Percentiles rank a stretch among this genome's conserved stretches.
Conservation (phyloP, 2,329 filamentous ascomycete genomes). For the Diatrype stigma region DNA sequence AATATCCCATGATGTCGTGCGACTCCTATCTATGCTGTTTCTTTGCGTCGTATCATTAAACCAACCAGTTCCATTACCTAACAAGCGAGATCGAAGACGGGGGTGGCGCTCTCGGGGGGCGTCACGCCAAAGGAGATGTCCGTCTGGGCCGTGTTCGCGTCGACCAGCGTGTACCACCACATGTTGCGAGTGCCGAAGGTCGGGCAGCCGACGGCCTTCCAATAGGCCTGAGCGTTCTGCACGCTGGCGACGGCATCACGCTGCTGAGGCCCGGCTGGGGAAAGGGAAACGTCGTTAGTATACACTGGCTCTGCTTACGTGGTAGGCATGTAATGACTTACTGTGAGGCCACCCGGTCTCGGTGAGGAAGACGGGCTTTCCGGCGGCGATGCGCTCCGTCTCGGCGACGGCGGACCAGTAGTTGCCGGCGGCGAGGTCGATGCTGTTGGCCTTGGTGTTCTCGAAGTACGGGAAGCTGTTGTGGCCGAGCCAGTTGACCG, state of each 20-base stretch:
- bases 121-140: constrained; percentile 25
- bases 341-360: constrained; percentile 28
- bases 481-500: constrained; percentile 23
- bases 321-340: constrained; percentile 22
- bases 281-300: constrained; percentile 1
- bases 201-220: constrained; percentile 26
- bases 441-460: constrained; percentile 21
- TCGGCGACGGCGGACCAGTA: constrained; percentile 20
- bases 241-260: constrained; percentile 23
- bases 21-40: not conserved
- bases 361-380: constrained; percentile 26
- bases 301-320: not conserved
- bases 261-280: constrained; percentile 19
- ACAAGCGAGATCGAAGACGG: constrained; percentile 22
- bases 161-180: constrained; percentile 54
- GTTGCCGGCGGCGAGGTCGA: constrained; percentile 20
- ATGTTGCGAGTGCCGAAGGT: constrained; percentile 32
- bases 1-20: not conserved
- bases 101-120: constrained; percentile 12
- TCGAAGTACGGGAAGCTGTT: constrained; percentile 30
- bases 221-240: constrained; percentile 25
- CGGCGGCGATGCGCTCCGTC: constrained; percentile 22
- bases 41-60: not conserved
- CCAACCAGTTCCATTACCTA: not conserved
- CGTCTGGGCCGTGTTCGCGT: constrained; percentile 35